Evolutionary conservation across 1,284 basidiomycete genomes (phyloP), one percentile per base, ranked within the genome.

Genomic region (Tranzscheliella williamsii): DNA sequence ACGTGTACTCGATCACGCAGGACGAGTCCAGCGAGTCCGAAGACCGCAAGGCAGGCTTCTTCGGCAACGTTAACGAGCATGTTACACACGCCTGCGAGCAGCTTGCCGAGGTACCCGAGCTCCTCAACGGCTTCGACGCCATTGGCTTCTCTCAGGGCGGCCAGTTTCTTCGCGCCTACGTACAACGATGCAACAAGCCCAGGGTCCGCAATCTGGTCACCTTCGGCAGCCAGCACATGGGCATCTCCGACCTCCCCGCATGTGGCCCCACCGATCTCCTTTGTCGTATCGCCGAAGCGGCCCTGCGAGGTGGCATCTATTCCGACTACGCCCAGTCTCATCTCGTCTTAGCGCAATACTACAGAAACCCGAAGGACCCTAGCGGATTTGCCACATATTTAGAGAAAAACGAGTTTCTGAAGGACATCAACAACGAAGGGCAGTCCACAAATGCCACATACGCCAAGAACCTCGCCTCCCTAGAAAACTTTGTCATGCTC

Each of bases 91-190:
- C 86, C 2, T 83, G 87, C 32, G 80, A 84, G 33, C 87, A 93
- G 76, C 80, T 96, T 3, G 79, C 80, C 22, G 79, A 76, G 2
- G 82, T 92, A 21, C 82, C 86, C 0, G 87, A 94, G 70, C 83
- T 97, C 7, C 53, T 80, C 36, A 70, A 78, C 31, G 91, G 91
- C 13, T 76, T 78, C 30, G 76, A 78, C 43, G 76, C 72, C 9
- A 62, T 78, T 4, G 75, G 46, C 17, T 67, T 70, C 46, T 64
- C 60, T 7, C 65, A 53, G 40, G 65, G 60, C 26, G 93, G 94
- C 1, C 90, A 95, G 67, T 93, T 96, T 78, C 82, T 97, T 31
- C 85, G 94, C 12, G 91, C 87, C 24, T 92, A 93, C 63, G 85
- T 90, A 15, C 89, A 97, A 75, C 82, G 86, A 37, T 91, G 88